Percentiles rank a stretch among this genome's conserved stretches.
phyloP scores from a whole-genome alignment of 257 asterid genomes.

The Euphrasia confusa region DNA sequence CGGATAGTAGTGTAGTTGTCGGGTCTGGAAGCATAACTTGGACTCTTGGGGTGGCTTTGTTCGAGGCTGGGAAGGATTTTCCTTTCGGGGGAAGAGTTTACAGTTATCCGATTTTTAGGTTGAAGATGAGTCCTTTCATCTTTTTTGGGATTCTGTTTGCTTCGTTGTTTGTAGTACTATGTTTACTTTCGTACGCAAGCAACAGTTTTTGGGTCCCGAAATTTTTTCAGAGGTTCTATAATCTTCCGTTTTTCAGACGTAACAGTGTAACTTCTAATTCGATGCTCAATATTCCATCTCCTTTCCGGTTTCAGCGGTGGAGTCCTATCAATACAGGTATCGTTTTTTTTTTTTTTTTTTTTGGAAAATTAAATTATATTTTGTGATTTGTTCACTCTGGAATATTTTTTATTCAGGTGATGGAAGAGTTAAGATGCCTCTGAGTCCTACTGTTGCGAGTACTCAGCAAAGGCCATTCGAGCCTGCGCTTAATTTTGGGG shows the following conservation, averaged over 20 bases:
- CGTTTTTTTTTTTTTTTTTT: no score
- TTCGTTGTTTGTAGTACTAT: conserved; percentile 57
- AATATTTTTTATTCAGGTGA: conserved; percentile 46
- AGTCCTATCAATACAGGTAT: conserved; percentile 83
- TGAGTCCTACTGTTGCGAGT: conserved; percentile 75
- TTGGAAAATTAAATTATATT: conserved; percentile 4
- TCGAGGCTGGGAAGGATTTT: conserved; percentile 83
- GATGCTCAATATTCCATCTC: conserved; percentile 59
- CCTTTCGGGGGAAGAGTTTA: conserved; percentile 39
- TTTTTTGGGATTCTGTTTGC: conserved; percentile 47
- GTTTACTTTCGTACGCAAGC: conserved; percentile 49
- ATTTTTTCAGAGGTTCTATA: conserved; percentile 41
- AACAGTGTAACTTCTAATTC: conserved; percentile 53
- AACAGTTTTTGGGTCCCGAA: conserved; percentile 52
- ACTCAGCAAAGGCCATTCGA: conserved; percentile 56
- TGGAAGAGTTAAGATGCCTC: conserved; percentile 76
- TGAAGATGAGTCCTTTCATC: conserved; percentile 49
- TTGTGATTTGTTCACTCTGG: background rate
- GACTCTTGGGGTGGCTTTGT: conserved; percentile 95
- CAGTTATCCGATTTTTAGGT: conserved; percentile 42
- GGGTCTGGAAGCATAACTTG: conserved; percentile 98
- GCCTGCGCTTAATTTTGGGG: conserved; percentile 40
- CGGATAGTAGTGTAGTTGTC: conserved; percentile 54
- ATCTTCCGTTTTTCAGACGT: conserved; percentile 68
- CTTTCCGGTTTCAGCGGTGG: conserved; percentile 84